Evolutionary conservation across 768 basidiomycete species (phyloP).

Genomic region (Boletus tylopilopsis): DNA sequence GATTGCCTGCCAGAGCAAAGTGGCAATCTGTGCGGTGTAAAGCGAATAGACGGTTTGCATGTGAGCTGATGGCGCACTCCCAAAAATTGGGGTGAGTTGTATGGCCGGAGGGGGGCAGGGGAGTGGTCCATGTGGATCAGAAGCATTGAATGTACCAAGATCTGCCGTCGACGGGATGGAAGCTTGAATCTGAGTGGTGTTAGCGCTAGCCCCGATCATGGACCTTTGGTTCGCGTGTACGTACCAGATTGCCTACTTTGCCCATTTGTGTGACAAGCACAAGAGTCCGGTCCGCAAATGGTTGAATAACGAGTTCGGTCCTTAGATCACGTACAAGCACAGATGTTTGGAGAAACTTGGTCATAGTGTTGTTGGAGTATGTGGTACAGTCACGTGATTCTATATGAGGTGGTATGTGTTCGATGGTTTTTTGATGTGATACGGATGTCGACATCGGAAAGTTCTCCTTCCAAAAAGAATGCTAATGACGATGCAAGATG

Average conservation of each 20-base stretch:
- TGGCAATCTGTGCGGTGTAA: conserved; percentile 85
- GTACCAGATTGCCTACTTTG: conserved; percentile 85
- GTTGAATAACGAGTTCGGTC: conserved; percentile 78
- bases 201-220: too few relatives aligned
- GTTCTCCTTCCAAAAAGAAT: conserved; percentile 52
- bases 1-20: conserved; percentile 67
- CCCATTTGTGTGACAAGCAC: conserved; percentile 89
- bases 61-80: conserved; percentile 65
- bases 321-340: conserved; percentile 49
- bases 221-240: conserved; percentile 4
- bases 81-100: conserved; percentile 74
- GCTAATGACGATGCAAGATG: conserved; percentile 48
- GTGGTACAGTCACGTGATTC: not conserved
- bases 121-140: conserved; percentile 35
- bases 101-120: conserved; percentile 70
- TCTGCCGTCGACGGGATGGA: conserved; percentile 63
- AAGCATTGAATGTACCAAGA: conserved; percentile 39
- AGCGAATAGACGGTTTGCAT: conserved; percentile 70
- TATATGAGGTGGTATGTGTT: not conserved
- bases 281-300: conserved; percentile 74
- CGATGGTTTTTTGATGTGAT: not conserved
- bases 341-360: conserved; percentile 39
- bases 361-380: conserved; percentile 13
- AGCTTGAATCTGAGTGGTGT: conserved; percentile 65
- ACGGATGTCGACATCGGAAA: conserved; percentile 22